Conservation (phyloP, 345 rosid genomes). For the Aethionema arabicum region DNA sequence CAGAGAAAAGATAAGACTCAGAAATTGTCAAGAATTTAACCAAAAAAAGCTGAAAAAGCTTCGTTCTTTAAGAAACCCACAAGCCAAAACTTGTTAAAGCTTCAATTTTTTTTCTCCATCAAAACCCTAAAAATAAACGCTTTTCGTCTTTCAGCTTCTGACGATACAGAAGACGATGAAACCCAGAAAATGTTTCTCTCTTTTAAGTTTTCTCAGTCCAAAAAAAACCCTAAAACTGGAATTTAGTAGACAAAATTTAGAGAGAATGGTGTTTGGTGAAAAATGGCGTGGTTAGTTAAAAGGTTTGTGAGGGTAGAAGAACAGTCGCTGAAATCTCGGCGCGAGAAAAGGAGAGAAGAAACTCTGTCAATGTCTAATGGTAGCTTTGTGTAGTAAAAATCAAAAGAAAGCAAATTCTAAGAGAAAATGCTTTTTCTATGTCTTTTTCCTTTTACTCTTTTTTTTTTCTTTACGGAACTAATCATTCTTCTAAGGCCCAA, state of each 20-base stretch:
- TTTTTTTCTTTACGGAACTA: slow-evolving; percentile 14
- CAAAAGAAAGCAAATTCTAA: slow-evolving; percentile 10
- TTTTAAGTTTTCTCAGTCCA: slow-evolving; percentile 21
- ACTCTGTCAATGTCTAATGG: slow-evolving; percentile 17
- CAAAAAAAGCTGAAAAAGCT: slow-evolving; percentile 30
- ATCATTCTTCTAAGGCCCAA: background rate
- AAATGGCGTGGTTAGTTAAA: slow-evolving; percentile 23
- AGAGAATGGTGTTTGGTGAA: no score
- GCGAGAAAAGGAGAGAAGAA: slow-evolving; percentile 13
- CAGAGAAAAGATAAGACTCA: slow-evolving; percentile 37
- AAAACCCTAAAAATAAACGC: slow-evolving; percentile 36
- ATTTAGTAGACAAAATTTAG: background rate
- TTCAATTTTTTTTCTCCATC: slow-evolving; percentile 35
- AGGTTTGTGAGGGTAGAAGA: slow-evolving; percentile 16
- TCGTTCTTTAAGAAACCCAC: slow-evolving; percentile 12
- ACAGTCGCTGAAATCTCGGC: slow-evolving; percentile 33
- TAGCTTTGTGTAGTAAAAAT: background rate
- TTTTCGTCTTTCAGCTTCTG: slow-evolving; percentile 33
- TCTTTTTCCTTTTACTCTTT: slow-evolving; percentile 17
- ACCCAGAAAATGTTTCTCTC: slow-evolving; percentile 31
- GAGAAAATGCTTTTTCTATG: slow-evolving; percentile 12
- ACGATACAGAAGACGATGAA: slow-evolving; percentile 26
- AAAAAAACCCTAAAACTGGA: background rate
- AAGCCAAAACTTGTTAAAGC: slow-evolving; percentile 32
- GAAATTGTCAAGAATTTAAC: slow-evolving; percentile 42